Evolutionary conservation across 129 eudicot species (phyloP).

Genomic region (Artemisia tridentata): DNA sequence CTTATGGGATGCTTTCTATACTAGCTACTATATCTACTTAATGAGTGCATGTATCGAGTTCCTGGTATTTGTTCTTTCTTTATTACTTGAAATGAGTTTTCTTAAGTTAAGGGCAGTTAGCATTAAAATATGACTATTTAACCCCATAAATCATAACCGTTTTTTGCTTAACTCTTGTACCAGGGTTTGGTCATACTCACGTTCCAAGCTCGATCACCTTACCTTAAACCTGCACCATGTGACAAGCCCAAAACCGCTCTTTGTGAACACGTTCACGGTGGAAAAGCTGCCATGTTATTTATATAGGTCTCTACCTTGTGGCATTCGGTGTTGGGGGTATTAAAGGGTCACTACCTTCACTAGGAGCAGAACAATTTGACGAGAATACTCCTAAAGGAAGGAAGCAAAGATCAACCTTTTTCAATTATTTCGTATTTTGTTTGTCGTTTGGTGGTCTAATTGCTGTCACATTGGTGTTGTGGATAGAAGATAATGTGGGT

Average conservation of each 20-base stretch:
- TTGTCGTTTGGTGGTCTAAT: slow-evolving; percentile 68
- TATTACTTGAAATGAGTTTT: not conserved
- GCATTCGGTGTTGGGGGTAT: slow-evolving; percentile 87
- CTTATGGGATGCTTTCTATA: slow-evolving; percentile 68
- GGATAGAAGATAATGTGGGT: slow-evolving; percentile 84
- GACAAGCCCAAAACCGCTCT: slow-evolving; percentile 13
- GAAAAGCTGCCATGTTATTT: slow-evolving; percentile 69
- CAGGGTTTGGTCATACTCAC: slow-evolving; percentile 75
- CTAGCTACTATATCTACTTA: slow-evolving; percentile 54
- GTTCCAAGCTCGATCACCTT: slow-evolving; percentile 52
- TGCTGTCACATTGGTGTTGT: slow-evolving; percentile 77
- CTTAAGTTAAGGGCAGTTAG: not conserved
- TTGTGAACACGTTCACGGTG: slow-evolving; percentile 51
- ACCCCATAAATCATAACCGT: not conserved
- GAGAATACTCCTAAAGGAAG: slow-evolving; percentile 58
- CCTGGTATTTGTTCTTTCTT: slow-evolving; percentile 44
- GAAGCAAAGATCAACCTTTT: slow-evolving; percentile 79
- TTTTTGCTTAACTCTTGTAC: not conserved
- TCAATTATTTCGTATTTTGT: slow-evolving; percentile 72
- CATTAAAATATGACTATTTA: not conserved
- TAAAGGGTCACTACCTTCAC: slow-evolving; percentile 75
- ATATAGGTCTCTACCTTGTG: slow-evolving; percentile 72
- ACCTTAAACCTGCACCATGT: slow-evolving; percentile 64
- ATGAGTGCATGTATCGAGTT: slow-evolving; percentile 58
- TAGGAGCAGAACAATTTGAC: slow-evolving; percentile 94